phyloP scores from a whole-genome alignment of 1,284 basidiomycete genomes.

The Pterula multifida region DNA sequence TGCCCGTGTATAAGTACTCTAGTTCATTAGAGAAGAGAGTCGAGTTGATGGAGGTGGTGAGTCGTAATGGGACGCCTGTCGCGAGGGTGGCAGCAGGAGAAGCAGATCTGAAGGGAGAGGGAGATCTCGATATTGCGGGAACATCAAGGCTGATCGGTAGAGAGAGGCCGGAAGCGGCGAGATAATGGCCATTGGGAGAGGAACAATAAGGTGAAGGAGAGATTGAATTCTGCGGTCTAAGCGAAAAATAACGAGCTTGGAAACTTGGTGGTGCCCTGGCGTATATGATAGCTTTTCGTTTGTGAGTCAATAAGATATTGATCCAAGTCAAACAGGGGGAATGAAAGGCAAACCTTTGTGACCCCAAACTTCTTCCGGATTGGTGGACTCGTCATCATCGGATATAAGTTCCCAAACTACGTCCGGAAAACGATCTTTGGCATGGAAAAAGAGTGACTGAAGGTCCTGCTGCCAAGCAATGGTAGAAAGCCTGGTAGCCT shows the following conservation, averaged over 20 bases:
- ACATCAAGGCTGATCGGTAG: conserved; percentile 38
- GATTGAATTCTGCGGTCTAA: conserved; percentile 41
- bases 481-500: conserved; percentile 54
- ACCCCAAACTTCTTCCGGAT: conserved; percentile 65
- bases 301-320: conserved; percentile 2
- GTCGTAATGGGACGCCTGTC: conserved; percentile 31
- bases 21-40: conserved; percentile 77
- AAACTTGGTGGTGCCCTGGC: conserved; percentile 84
- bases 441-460: conserved; percentile 59
- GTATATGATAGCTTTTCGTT: conserved; percentile 80
- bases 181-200: conserved; percentile 35
- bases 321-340: conserved; percentile 1
- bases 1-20: conserved; percentile 84
- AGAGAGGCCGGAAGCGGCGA: conserved; percentile 51
- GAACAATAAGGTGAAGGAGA: conserved; percentile 48
- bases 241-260: conserved; percentile 75
- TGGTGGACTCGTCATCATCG: conserved; percentile 35
- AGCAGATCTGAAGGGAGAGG: conserved; percentile 37
- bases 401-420: conserved; percentile 74
- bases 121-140: conserved; percentile 36
- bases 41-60: conserved; percentile 61
- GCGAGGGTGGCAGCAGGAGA: conserved; percentile 33
- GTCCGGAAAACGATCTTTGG: conserved; percentile 84
- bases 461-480: conserved; percentile 69
- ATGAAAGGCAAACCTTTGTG: conserved; percentile 61